Conservation (phyloP, 371 early-diverging fungal genomes). For the Mucor velutinosus region DNA sequence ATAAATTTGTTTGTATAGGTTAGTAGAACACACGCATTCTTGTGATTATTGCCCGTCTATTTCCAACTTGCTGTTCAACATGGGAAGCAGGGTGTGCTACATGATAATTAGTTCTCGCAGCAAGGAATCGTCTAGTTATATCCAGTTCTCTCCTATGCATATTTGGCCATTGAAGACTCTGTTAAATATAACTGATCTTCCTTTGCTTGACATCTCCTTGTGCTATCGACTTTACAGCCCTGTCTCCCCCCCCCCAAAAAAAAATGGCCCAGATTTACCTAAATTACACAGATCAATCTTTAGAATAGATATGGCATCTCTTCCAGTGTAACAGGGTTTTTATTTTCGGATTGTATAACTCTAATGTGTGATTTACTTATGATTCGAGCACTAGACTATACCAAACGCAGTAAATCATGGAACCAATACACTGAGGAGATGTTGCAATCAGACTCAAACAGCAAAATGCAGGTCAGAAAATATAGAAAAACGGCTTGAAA, state of each 20-base stretch:
- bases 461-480: not conserved
- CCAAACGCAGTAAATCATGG: not conserved
- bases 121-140: not conserved
- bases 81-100: not conserved
- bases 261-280: not conserved
- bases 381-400: not conserved
- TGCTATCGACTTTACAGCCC: not conserved
- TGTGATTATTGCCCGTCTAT: not conserved
- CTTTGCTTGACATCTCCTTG: not conserved
- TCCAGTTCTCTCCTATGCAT: not conserved
- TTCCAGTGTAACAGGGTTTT: not conserved
- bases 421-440: not conserved
- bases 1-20: not conserved
- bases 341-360: not conserved
- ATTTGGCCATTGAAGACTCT: not conserved
- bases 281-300: not conserved
- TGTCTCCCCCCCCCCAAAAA: not conserved
- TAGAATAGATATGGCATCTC: not conserved
- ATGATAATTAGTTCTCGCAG: not conserved
- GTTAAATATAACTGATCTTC: not conserved
- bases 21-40: conserved; percentile 1
- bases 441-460: not conserved
- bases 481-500: not conserved
- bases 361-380: not conserved
- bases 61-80: not conserved